Base-by-base conservation (phyloP, 176 grass and related monocot species). In the Bothriochloa decipiens region DNA sequence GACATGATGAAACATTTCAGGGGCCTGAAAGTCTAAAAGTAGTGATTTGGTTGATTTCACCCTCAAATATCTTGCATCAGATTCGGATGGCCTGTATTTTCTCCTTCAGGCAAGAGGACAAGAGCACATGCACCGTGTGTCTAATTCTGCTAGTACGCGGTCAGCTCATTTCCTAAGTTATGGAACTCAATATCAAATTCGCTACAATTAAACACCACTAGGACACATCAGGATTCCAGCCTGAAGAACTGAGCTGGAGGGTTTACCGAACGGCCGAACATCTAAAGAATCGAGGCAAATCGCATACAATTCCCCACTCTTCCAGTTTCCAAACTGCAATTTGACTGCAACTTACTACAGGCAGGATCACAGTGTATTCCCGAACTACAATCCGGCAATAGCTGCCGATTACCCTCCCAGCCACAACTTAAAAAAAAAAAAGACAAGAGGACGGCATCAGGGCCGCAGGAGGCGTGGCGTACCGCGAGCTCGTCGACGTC, bases 401-500 rank as follows among this genome's bases (percentile, higher is more conserved):
- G 4, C 3, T 60, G 53, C 22, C 33, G 75, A 70, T 72, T 63
- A 36, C 8, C 37, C 27, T 10, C 0, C 28, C 8, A 23, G 23
- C 1, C 49, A 15, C 1, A 7, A 9, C 25, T 10, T 0, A 8
- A 52, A 28, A 40, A 20, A 20, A 8, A 50, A 50, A 2, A 33
- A 52, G 55, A 11, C 3, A 53, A 2, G 32, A 22, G 36, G 32
- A 7, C 29, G 6, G 35, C 1, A 39, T 23, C 58, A 46, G 32
- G 29, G 22, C 62, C 16, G 77, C 27, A 35, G 26, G 25, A 61
- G 57, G 57, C 57, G 45, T 61, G 14, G 15, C 25, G 43, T 88
- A 98, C 91, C 70, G 46, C 27, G 18, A 93, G 87, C 47, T 95
- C 85, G 80, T 94, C 91, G 77, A 95, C 87, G 58, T 98, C 93